phyloP scores from a whole-genome alignment of 805 yeast species.

The Danielia reshetovae region DNA sequence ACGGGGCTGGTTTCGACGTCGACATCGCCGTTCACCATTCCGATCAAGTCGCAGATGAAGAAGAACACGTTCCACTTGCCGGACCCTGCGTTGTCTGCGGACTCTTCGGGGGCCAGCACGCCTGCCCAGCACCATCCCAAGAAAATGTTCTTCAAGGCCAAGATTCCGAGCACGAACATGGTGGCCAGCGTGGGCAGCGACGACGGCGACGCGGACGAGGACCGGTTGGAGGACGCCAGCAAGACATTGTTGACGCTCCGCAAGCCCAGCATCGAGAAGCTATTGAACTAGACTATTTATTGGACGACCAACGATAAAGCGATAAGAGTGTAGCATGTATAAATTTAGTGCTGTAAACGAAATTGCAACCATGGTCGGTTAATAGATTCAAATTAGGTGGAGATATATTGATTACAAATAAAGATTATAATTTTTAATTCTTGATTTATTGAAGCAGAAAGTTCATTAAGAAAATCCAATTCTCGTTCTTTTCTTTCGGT shows the following conservation, averaged over 20 bases:
- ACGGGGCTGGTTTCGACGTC: constrained; percentile 21
- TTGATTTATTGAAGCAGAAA: no score
- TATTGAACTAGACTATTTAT: constrained; percentile 28
- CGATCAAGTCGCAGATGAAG: constrained; percentile 19
- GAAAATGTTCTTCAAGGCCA: constrained; percentile 28
- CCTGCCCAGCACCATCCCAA: constrained; percentile 17
- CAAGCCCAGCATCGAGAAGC: constrained; percentile 38
- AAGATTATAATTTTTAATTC: no score
- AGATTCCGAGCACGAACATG: constrained; percentile 23
- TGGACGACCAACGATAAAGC: neutral
- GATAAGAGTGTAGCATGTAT: neutral
- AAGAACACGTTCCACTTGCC: constrained; percentile 29
- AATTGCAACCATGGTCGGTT: neutral
- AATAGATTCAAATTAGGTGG: neutral
- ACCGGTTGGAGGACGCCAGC: constrained; percentile 28
- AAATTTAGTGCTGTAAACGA: neutral
- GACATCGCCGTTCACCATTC: constrained; percentile 26
- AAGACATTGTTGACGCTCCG: constrained; percentile 36
- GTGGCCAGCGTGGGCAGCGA: constrained; percentile 9
- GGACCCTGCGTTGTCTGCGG: constrained; percentile 30
- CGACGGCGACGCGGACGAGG: constrained; percentile 10
- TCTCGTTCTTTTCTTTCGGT: no score
- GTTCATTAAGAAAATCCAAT: no score
- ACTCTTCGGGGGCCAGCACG: neutral
- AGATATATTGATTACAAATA: no score